Evolutionary conservation across 2,329 filamentous ascomycete genomes (phyloP), one percentile per base, ranked within the genome.

Genomic region (Cyphellophora europaea): DNA sequence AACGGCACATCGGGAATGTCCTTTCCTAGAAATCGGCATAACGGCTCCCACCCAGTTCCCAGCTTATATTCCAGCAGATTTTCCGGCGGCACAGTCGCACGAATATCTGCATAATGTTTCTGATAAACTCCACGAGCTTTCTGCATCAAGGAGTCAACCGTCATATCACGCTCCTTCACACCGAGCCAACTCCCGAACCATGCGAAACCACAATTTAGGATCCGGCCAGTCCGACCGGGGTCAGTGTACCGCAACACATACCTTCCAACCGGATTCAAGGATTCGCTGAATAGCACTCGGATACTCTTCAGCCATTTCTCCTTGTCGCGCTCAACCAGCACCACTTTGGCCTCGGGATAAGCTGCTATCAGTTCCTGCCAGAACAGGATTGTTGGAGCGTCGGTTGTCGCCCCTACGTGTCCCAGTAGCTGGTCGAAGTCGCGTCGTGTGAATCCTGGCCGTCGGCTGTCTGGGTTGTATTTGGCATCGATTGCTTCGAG

Each of bases 181-280:
- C 70, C 68, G 53, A 81, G 80, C 52, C 80, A 75, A 27, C 71
- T 73, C 41, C 72, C 67, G 64, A 78, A 80, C 57, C 79, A 79
- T 36, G 66, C 69, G 48, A 74, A 68, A 58, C 78, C 80, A 62
- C 79, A 78, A 57, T 77, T 79, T 54, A 67, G 66, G 38, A 81
- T 65, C 75, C 80, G 79, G 28, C 74, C 75, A 53, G 78, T 71
- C 62, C 79, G 79, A 65, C 78, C 74, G 54, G 69, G 62, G 5
- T 75, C 74, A 15, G 72, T 75, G 75, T 74, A 79, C 58, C 70
- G 71, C 47, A 66, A 61, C 54, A 40, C 21, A 40, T 18, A 23
- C 19, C 16, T 15, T 18, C n/a, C 11, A n/a, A 32, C 18, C 18
- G 30, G 30, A 16, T 32, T 32, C 12, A 32, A 16, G 16, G 11